Conservation (phyloP, 257 asterid genomes). For the Verbascum thapsus region DNA sequence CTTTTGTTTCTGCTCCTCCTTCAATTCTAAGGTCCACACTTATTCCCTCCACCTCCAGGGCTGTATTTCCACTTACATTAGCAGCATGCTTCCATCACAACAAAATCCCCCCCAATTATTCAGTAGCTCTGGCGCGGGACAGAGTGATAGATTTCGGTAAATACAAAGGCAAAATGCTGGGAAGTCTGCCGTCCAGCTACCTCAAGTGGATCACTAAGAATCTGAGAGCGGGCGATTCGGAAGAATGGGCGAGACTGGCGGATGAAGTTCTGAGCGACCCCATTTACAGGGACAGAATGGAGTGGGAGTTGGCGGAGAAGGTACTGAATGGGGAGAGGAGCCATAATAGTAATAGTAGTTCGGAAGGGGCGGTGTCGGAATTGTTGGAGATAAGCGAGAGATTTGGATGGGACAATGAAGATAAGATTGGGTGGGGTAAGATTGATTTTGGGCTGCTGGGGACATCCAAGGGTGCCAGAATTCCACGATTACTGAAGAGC, state of each 20-base stretch:
- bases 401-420: conserved; percentile 79
- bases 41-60: too few species aligned
- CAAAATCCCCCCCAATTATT: not conserved
- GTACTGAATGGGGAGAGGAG: conserved; percentile 48
- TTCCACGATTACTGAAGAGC: conserved; percentile 46
- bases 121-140: conserved; percentile 58
- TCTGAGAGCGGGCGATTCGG: conserved; percentile 67
- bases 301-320: conserved; percentile 81
- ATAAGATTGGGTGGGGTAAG: conserved; percentile 70
- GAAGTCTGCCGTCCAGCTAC: conserved; percentile 75
- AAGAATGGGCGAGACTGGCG: conserved; percentile 78
- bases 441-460: conserved; percentile 72
- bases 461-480: conserved; percentile 70
- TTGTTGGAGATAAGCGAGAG: conserved; percentile 69
- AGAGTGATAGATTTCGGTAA: conserved; percentile 70
- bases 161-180: conserved; percentile 76
- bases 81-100: too few species aligned
- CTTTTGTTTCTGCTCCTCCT: too few species aligned
- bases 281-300: conserved; percentile 71
- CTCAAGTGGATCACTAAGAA: conserved; percentile 78
- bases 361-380: conserved; percentile 41
- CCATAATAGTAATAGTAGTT: too few species aligned
- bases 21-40: too few species aligned
- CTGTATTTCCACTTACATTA: too few species aligned
- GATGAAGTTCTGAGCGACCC: conserved; percentile 78